Base-by-base conservation (phyloP, 345 rosid species). In the Boechera retrofracta region DNA sequence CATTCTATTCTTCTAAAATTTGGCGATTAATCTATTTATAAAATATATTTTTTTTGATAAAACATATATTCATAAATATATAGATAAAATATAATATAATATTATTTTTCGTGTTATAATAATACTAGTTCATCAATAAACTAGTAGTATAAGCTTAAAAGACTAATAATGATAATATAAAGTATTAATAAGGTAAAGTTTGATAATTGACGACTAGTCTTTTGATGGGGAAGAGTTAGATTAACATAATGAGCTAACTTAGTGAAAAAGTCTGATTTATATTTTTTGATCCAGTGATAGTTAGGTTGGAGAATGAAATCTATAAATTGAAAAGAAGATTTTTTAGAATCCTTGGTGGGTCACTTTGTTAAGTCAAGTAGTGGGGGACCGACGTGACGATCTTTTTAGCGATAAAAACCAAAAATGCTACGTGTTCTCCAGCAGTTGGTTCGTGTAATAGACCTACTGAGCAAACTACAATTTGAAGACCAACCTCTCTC, bases 241-340 rank as follows among this genome's bases (percentile, higher is more conserved):
- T 18, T 59, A 57, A 59, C 21, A 13, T 58, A 67, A 57, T 10
- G 44, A 57, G 29, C 32, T 11, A 53, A 3, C 13, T 66, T 47
- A 26, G 42, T 26, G 18, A 13, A 26, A 12, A 47, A 65, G 10
- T 48, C 4, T 47, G 45, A 53, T 21, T 28, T 39, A 39, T 39
- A 39, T 10, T 26, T 57, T 36, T 47, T 26, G 61, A 59, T 58
- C 36, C 9, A 68, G 79, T 68, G 63, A 76, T 13, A 60, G 67
- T 76, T 69, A 53, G 70, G 81, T 71, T 71, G 60, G 73, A 64
- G 68, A 77, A 77, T 64, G 64, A 54, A 70, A 77, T 69, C 75
- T 77, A 69, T 8, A 69, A 56, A 71, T 72, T 31, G 18, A 55
- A 77, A 77, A 72, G 15, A 71, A 56, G 67, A 77, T 15, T 62